Percentiles rank a stretch among this genome's conserved stretches.
Evolutionary conservation across 2,329 filamentous ascomycete species (phyloP).

Genomic region (Hawksworthiomyces lignivorus): DNA sequence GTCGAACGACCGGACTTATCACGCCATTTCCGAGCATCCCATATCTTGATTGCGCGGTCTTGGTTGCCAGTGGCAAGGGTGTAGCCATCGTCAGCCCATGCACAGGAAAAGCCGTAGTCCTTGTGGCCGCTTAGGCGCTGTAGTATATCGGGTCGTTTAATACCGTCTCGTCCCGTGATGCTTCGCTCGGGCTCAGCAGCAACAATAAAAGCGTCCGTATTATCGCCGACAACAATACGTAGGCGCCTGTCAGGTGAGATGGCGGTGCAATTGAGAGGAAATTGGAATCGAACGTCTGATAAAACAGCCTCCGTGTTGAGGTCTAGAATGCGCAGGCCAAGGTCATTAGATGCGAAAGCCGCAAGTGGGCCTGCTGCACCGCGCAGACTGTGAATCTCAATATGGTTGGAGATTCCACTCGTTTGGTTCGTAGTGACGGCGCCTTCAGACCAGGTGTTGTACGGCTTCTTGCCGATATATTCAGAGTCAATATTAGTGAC

Average conservation of each 20-base stretch:
- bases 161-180: not conserved
- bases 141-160: conserved; percentile 32
- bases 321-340: conserved; percentile 50
- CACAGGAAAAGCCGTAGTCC: conserved; percentile 69
- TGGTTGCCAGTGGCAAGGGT: conserved; percentile 71
- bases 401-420: conserved; percentile 58
- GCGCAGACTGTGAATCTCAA: conserved; percentile 50
- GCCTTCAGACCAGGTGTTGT: conserved; percentile 31
- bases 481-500: conserved; percentile 37
- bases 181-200: conserved; percentile 55
- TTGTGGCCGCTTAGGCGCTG: conserved; percentile 55
- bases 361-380: conserved; percentile 44
- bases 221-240: conserved; percentile 66
- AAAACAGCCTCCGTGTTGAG: conserved; percentile 51
- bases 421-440: conserved; percentile 40
- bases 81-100: conserved; percentile 71
- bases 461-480: conserved; percentile 21
- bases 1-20: conserved; percentile 39
- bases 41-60: conserved; percentile 65
- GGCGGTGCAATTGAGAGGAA: conserved; percentile 65
- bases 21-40: conserved; percentile 66
- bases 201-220: conserved; percentile 55
- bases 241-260: conserved; percentile 64
- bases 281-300: conserved; percentile 43
- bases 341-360: conserved; percentile 57